Evolutionary conservation across 768 basidiomycete species (phyloP).

Genomic region (Trametes maxima): DNA sequence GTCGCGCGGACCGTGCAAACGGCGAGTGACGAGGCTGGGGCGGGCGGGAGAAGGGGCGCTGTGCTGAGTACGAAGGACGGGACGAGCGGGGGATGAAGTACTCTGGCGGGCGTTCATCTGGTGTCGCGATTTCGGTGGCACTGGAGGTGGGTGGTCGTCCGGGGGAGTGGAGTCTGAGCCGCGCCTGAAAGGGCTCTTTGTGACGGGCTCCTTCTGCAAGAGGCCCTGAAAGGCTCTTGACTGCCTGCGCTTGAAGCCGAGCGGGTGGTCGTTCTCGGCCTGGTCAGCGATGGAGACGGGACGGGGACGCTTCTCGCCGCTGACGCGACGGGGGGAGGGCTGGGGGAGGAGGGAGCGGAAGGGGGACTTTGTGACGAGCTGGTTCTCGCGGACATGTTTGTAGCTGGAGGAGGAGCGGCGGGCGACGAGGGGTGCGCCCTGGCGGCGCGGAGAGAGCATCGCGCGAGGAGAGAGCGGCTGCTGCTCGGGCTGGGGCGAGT

Average conservation of each 20-base stretch:
- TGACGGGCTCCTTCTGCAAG: constrained; percentile 74
- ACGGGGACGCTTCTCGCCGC: constrained; percentile 78
- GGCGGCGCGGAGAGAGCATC: constrained; percentile 29
- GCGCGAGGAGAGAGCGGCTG: constrained; percentile 35
- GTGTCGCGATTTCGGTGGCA: constrained; percentile 24
- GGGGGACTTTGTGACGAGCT: constrained; percentile 84
- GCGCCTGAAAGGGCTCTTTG: constrained; percentile 72
- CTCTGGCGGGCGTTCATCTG: no score
- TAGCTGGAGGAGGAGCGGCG: constrained; percentile 79
- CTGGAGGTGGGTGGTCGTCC: constrained; percentile 27
- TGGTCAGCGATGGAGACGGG: constrained; percentile 72
- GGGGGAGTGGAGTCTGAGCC: constrained; percentile 35
- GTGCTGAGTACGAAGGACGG: constrained; percentile 27
- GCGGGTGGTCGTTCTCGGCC: constrained; percentile 71
- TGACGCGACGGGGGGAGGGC: constrained; percentile 53
- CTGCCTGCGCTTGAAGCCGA: constrained; percentile 72
- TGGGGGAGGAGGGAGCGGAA: constrained; percentile 71
- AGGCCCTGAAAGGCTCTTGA: constrained; percentile 75
- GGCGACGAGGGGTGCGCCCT: constrained; percentile 54
- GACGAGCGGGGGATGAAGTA: background rate
- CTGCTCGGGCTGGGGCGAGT: constrained; percentile 40
- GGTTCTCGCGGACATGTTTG: constrained; percentile 73
- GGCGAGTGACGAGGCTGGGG: constrained; percentile 40
- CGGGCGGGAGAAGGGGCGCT: constrained; percentile 29
- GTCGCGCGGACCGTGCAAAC: constrained; percentile 75